A percentile compares a stretch with the other conserved stretches of the same genome.
Conservation (phyloP, 345 rosid species). For the Aurinia saxatilis region DNA sequence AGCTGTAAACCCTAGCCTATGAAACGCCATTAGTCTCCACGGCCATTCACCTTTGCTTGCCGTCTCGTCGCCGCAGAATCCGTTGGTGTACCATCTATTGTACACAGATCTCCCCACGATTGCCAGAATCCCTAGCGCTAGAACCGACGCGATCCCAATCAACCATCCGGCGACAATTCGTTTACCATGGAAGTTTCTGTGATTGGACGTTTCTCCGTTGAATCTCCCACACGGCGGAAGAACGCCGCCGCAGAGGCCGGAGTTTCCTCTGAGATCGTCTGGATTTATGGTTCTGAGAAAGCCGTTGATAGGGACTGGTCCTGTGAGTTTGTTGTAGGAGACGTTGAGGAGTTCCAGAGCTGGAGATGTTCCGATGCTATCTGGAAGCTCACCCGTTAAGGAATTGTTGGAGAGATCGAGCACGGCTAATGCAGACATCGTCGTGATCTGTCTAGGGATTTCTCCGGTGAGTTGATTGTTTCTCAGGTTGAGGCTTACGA, state of each 20-base stretch:
- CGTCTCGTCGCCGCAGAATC: conserved; percentile 48
- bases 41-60: conserved; percentile 72
- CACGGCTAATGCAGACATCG: conserved; percentile 78
- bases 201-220: conserved; percentile 27
- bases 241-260: conserved; percentile 71
- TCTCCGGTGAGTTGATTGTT: conserved; percentile 59
- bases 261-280: conserved; percentile 59
- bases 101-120: conserved; percentile 38
- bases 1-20: conserved; percentile 74
- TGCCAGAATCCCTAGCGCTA: conserved; percentile 42
- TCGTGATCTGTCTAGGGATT: conserved; percentile 59
- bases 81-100: conserved; percentile 44
- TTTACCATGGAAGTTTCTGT: conserved; percentile 39
- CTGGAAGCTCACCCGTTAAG: conserved; percentile 65
- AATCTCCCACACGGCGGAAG: conserved; percentile 67
- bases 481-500: conserved; percentile 62
- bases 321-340: conserved; percentile 74
- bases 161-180: conserved; percentile 57
- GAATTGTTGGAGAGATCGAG: conserved; percentile 88
- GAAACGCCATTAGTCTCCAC: conserved; percentile 89
- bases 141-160: conserved; percentile 50
- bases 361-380: conserved; percentile 67
- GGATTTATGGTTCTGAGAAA: conserved; percentile 72
- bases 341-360: conserved; percentile 75
- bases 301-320: conserved; percentile 76